Base-by-base conservation (phyloP, 2,329 filamentous ascomycete species). In the Colletotrichum magnum region DNA sequence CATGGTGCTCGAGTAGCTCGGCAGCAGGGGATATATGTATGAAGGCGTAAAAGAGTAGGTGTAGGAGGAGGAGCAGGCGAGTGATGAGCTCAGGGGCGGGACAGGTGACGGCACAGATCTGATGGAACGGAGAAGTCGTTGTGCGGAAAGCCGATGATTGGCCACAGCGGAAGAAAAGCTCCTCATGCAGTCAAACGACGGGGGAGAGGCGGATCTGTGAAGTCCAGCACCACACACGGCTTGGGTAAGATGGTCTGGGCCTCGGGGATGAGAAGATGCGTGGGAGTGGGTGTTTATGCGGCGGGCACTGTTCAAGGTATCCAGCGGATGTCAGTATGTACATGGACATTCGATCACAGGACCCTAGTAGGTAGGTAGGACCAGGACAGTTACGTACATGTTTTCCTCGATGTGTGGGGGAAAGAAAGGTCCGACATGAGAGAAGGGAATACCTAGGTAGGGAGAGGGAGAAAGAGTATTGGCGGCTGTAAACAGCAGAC, bases 91-190 rank as follows among this genome's bases (percentile, higher is more conserved):
- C 64, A 59, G 58, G 48, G 48, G 39, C 48, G 64, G 59, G 57
- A 52, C 45, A 41, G 12, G 47, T 57, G 60, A 58, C 48, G 68
- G 64, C 68, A 64, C 24, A 21, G 32, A n/a, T 39, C n/a, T 56
- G 53, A 56, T 47, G 26, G 56, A 16, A 52, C 53, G 36, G 21
- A 57, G 52, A 24, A 52, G 58, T 39, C 16, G 43, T 28, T 15
- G 50, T 13, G 54, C 7, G 13, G 9, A 43, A 41, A 6, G 45
- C 18, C 59, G 16, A 45, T 39, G 58, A 68, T 71, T 71, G 68
- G 43, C 43, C 12, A 18, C 26, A 12, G 57, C 70, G 70, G 70
- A 72, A 26, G 50, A 62, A 72, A 72, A 69, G 68, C 68, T 71
- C 70, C 70, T 72, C 64, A 68, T 72, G 57, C 70, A 63, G 50